Evolutionary conservation across 2,329 filamentous ascomycete species (phyloP).

Genomic region (Hortaea sp.): DNA sequence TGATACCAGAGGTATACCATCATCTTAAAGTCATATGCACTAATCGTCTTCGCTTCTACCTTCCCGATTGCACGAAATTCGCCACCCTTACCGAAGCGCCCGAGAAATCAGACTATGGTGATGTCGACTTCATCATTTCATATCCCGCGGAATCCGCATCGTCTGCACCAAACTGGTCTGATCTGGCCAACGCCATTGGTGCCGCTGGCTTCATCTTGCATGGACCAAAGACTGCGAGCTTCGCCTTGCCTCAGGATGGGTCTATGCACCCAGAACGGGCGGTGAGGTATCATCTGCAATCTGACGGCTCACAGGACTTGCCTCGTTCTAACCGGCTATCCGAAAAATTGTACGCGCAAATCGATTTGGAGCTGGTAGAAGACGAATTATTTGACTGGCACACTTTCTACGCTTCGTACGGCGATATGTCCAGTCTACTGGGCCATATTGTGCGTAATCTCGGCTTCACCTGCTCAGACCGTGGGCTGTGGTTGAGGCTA

Average conservation of each 20-base stretch:
- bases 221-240: slow-evolving; percentile 7
- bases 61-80: slow-evolving; percentile 42
- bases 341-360: slow-evolving; percentile 43
- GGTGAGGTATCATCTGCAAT: slow-evolving; percentile 7
- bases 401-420: slow-evolving; percentile 59
- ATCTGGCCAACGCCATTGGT: slow-evolving; percentile 34
- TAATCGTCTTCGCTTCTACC: slow-evolving; percentile 32
- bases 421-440: slow-evolving; percentile 60
- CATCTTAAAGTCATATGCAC: slow-evolving; percentile 39
- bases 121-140: slow-evolving; percentile 60
- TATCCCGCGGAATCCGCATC: slow-evolving; percentile 7
- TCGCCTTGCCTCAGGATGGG: slow-evolving; percentile 16
- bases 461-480: slow-evolving; percentile 57
- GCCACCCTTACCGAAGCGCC: slow-evolving; percentile 58
- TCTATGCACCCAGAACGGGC: not conserved
- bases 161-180: slow-evolving; percentile 12
- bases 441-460: slow-evolving; percentile 53
- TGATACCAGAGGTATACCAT: slow-evolving; percentile 50
- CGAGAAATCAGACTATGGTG: slow-evolving; percentile 57
- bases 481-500: slow-evolving; percentile 55
- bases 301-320: slow-evolving; percentile 1
- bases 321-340: not conserved
- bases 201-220: slow-evolving; percentile 28
- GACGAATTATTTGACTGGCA: slow-evolving; percentile 46
- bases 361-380: slow-evolving; percentile 55